Percentiles rank a stretch among this genome's conserved stretches.
phyloP scores from a whole-genome alignment of 306 rosid species.

The Gastrolobium bilobum region DNA sequence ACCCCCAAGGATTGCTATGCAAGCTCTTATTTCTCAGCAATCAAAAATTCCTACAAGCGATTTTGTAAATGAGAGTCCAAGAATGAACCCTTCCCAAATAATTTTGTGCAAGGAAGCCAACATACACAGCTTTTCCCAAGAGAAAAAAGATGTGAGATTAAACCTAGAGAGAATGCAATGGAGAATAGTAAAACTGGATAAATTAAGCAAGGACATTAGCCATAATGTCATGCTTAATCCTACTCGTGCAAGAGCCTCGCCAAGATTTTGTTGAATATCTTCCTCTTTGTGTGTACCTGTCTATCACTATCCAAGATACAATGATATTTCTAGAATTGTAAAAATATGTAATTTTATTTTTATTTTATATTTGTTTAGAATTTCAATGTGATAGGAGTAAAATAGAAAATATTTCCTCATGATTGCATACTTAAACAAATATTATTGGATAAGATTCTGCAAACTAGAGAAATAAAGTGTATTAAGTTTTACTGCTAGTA shows the following conservation, averaged over 20 bases:
- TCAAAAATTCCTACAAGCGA: slow-evolving; percentile 49
- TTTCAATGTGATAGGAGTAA: slow-evolving; percentile 34
- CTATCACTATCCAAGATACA: background rate
- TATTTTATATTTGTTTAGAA: slow-evolving; percentile 35
- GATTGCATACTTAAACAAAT: slow-evolving; percentile 8
- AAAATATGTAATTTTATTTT: slow-evolving; percentile 34
- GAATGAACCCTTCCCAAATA: slow-evolving; percentile 45
- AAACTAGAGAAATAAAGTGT: background rate
- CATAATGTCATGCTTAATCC: slow-evolving; percentile 53
- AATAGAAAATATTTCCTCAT: slow-evolving; percentile 39
- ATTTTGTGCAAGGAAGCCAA: slow-evolving; percentile 44
- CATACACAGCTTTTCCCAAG: slow-evolving; percentile 44
- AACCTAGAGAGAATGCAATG: slow-evolving; percentile 70
- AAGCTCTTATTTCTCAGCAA: slow-evolving; percentile 80
- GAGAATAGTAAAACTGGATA: slow-evolving; percentile 72
- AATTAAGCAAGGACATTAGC: slow-evolving; percentile 61
- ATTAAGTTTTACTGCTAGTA: background rate
- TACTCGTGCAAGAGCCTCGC: slow-evolving; percentile 54
- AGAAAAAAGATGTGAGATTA: slow-evolving; percentile 50
- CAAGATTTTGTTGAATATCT: slow-evolving; percentile 69
- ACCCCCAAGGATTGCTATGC: slow-evolving; percentile 79
- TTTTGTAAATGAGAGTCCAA: slow-evolving; percentile 42
- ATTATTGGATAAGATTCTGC: background rate
- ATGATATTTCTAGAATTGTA: slow-evolving; percentile 41
- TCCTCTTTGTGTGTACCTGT: background rate